These are phyloP conservation scores for Puccinia hordei DNA, from an alignment of 1,284 basidiomycete genomes.

Conservation along the genomic window DNA sequence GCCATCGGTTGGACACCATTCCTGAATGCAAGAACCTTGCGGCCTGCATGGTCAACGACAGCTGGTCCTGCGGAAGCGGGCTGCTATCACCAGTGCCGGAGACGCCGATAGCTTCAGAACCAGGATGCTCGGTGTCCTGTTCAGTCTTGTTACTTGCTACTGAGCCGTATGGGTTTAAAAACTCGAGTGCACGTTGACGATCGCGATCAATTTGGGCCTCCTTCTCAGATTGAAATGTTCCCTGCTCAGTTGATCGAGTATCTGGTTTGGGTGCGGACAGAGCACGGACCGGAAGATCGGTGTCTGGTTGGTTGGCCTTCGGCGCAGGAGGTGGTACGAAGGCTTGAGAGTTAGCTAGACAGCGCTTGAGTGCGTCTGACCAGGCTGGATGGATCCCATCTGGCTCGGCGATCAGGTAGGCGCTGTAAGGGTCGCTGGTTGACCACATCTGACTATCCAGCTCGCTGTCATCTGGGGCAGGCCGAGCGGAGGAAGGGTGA, in stretches of 20 bases:
- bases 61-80: constrained; percentile 13
- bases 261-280: neutral
- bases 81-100: neutral
- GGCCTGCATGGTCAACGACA: constrained; percentile 42
- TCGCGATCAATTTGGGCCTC: constrained; percentile 6
- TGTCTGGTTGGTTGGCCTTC: neutral
- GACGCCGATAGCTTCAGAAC: neutral
- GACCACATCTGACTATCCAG: constrained; percentile 28
- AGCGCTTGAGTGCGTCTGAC: constrained; percentile 30
- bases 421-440: constrained; percentile 22
- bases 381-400: constrained; percentile 42
- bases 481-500: constrained; percentile 1
- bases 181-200: constrained; percentile 6
- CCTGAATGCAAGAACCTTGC: constrained; percentile 43
- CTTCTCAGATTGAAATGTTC: neutral
- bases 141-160: neutral
- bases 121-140: neutral
- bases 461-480: constrained; percentile 11
- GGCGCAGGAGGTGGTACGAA: constrained; percentile 32
- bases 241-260: neutral
- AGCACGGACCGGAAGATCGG: neutral
- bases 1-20: constrained; percentile 31
- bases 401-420: constrained; percentile 36
- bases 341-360: constrained; percentile 32
- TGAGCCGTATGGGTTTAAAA: constrained; percentile 28